Conservation (phyloP, 495 filamentous ascomycete species). For the Penicillium maclennaniae region DNA sequence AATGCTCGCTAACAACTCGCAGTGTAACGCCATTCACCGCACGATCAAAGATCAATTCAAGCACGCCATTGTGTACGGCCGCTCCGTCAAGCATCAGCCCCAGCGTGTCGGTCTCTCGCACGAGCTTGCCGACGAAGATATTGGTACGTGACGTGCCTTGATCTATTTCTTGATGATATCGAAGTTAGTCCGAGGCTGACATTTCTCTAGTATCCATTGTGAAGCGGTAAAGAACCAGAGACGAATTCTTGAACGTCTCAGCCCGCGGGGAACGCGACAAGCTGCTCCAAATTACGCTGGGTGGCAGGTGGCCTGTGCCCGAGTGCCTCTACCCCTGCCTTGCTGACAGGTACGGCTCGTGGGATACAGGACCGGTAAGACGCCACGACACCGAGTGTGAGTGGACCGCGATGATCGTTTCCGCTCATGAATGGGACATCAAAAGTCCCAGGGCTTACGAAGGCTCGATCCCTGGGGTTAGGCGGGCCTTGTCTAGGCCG, state of each 20-base stretch:
- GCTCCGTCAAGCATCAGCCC: conserved; percentile 97
- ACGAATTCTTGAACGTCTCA: conserved; percentile 19
- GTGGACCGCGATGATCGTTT: conserved; percentile 31
- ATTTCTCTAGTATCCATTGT: conserved; percentile 76
- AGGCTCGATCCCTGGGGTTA: neutral
- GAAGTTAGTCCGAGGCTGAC: conserved; percentile 1
- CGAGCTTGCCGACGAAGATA: conserved; percentile 93
- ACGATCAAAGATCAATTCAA: conserved; percentile 96
- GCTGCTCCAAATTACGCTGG: conserved; percentile 29
- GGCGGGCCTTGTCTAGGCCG: conserved; percentile 5
- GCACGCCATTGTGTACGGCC: conserved; percentile 90
- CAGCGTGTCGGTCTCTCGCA: conserved; percentile 90
- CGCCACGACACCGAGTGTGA: conserved; percentile 25
- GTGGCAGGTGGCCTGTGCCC: conserved; percentile 27
- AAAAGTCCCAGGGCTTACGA: neutral
- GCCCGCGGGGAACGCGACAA: conserved; percentile 29
- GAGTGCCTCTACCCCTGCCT: conserved; percentile 12
- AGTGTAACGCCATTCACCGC: conserved; percentile 97
- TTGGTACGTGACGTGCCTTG: conserved; percentile 59
- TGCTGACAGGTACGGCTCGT: conserved; percentile 23
- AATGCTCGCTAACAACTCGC: conserved; percentile 22
- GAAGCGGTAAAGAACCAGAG: conserved; percentile 65
- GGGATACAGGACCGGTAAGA: conserved; percentile 23
- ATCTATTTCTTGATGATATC: neutral
- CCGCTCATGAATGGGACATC: conserved; percentile 31